These are phyloP conservation scores for Pontederia crassipes DNA, from an alignment of 176 grass and related monocot genomes.

Conservation along the genomic window DNA sequence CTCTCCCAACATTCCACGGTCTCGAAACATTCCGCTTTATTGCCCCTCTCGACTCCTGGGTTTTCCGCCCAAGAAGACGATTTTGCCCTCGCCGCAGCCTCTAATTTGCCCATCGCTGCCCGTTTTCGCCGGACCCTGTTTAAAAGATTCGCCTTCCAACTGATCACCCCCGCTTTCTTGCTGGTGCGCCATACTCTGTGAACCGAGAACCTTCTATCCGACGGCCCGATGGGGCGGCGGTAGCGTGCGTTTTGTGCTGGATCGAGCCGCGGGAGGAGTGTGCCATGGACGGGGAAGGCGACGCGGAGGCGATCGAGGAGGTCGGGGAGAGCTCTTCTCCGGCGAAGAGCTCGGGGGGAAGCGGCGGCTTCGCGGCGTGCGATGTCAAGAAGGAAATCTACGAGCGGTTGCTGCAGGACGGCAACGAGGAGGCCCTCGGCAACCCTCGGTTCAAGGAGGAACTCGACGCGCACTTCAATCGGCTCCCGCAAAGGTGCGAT, in stretches of 20 bases:
- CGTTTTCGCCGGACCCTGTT: constrained; percentile 7
- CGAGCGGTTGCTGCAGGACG: constrained; percentile 60
- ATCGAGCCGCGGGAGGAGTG: constrained; percentile 3
- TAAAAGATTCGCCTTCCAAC: constrained; percentile 2
- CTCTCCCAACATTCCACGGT: not conserved
- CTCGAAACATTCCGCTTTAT: not conserved
- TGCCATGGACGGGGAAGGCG: constrained; percentile 12
- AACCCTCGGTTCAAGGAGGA: constrained; percentile 49
- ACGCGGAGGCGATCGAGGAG: constrained; percentile 50
- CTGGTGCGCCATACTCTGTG: not conserved
- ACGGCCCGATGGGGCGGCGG: constrained; percentile 8
- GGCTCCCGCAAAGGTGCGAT: constrained; percentile 56
- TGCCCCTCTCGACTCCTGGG: not conserved
- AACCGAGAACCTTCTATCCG: not conserved
- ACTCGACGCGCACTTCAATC: constrained; percentile 65
- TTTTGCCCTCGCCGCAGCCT: constrained; percentile 22
- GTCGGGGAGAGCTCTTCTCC: constrained; percentile 93
- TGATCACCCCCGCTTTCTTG: constrained; percentile 4
- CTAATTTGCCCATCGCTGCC: constrained; percentile 24
- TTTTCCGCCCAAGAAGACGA: constrained; percentile 3
- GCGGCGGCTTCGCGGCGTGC: constrained; percentile 20
- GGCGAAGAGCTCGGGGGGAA: constrained; percentile 20
- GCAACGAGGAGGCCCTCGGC: constrained; percentile 45
- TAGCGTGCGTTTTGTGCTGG: not conserved
- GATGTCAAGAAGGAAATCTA: constrained; percentile 46